Base-by-base conservation (phyloP, 208 protist genomes). In the Wallacemonas sp. region DNA sequence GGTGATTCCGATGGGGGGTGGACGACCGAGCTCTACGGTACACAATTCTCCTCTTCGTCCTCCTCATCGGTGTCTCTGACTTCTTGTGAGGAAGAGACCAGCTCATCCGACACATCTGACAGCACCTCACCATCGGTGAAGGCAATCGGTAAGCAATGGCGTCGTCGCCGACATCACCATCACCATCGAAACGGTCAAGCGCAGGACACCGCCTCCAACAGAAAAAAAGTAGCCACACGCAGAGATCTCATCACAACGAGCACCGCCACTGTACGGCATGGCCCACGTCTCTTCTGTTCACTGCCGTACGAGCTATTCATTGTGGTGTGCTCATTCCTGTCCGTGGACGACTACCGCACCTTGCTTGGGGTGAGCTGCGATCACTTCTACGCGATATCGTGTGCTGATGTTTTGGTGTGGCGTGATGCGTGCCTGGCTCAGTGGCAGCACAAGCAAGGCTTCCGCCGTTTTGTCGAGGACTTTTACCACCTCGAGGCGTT, bases 371-470 rank as follows among this genome's bases (percentile, higher is more conserved):
- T 94, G 24, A 79, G 51, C 53, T 77, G 72, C 2, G n/a, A 45
- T 46, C 74, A 82, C 61, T 79, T 86, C 65, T 36, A 63, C 19
- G 82, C 80, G 42, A 88, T 88, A 46, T 79, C 74, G 9, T 69
- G 45, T 34, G 82, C 82, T 11, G 88, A 94, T 62, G 65, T 49
- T 15, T 66, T 70, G 19, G 66, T 88, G 14, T 94, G 88, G 88
- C 81, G 82, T 6, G 53, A 68, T 5, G 66, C 75, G 19, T 94
- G 88, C 63, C 54, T 90, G 39, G 41, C 38, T n/a, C 33, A 65
- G 53, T 94, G 88, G 88, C 30, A 26, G 11, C 38, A 64, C 26
- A 84, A 84, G 63, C 84, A 94, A 42, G 85, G 88, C 14, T 87
- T 89, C 51, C 58, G 61, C 28, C 65, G 69, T n/a, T 80, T 90